Conservation (phyloP, 2,329 filamentous ascomycete species). For the Beauveria scarabaeidicola region DNA sequence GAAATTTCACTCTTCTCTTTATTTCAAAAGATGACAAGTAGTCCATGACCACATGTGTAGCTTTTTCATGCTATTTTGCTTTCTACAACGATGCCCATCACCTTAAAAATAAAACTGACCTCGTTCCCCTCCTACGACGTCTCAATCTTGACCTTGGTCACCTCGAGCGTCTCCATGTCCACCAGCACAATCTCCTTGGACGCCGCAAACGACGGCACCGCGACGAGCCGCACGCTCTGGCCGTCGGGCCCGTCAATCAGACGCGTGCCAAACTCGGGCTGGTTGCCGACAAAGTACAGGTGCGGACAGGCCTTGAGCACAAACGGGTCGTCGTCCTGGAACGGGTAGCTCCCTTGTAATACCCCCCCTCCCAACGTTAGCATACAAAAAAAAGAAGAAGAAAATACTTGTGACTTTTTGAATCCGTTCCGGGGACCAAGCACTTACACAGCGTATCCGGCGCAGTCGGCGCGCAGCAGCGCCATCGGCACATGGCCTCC, state of each 20-base stretch:
- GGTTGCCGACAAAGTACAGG: slow-evolving; percentile 82
- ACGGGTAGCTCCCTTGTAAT: slow-evolving; percentile 82
- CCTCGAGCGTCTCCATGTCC: slow-evolving; percentile 77
- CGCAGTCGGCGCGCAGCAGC: slow-evolving; percentile 83
- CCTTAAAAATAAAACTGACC: neutral
- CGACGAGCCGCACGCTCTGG: slow-evolving; percentile 68
- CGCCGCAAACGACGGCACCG: slow-evolving; percentile 72
- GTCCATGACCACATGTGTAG: neutral
- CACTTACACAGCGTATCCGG: slow-evolving; percentile 86
- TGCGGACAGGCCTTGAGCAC: slow-evolving; percentile 80
- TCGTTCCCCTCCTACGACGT: slow-evolving; percentile 15
- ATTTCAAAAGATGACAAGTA: neutral
- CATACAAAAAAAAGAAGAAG: neutral
- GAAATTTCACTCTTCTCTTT: neutral
- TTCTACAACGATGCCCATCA: neutral
- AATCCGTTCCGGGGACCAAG: neutral
- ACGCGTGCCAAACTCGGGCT: slow-evolving; percentile 67
- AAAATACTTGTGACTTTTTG: too few species aligned
- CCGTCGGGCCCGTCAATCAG: slow-evolving; percentile 58
- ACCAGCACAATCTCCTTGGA: slow-evolving; percentile 75
- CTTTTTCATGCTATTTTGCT: neutral
- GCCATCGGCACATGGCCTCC: slow-evolving; percentile 90
- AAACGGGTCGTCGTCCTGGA: slow-evolving; percentile 88
- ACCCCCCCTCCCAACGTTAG: neutral
- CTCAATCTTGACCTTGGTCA: slow-evolving; percentile 58